phyloP scores from a whole-genome alignment of 108 stramenopile species.

The Skeletonema tropicum region DNA sequence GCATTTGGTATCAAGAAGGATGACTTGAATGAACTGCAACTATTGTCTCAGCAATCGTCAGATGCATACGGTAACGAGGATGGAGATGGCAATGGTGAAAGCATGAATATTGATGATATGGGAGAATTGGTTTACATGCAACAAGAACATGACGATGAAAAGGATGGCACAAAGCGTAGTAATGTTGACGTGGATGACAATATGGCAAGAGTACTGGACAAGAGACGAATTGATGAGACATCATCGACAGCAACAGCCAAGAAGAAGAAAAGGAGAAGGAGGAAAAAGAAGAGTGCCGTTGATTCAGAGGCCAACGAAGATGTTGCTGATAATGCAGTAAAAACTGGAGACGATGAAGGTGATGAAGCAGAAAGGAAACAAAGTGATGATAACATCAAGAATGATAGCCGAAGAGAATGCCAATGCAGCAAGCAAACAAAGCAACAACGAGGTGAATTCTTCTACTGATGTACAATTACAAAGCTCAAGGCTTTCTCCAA shows the following conservation, averaged over 20 bases:
- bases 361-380: neutral
- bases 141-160: neutral
- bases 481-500: neutral
- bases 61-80: neutral
- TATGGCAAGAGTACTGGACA: conserved; percentile 21
- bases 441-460: too few relatives aligned
- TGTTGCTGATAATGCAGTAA: neutral
- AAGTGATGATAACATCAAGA: conserved; percentile 3
- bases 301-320: neutral
- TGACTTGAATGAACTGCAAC: neutral
- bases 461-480: neutral
- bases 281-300: conserved; percentile 13
- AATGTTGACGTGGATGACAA: conserved; percentile 12
- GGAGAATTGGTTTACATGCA: conserved; percentile 28
- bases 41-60: neutral
- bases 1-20: conserved; percentile 12
- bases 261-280: conserved; percentile 4
- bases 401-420: conserved; percentile 9
- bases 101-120: conserved; percentile 24
- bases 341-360: neutral
- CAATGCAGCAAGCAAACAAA: neutral
- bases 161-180: neutral
- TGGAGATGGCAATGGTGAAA: conserved; percentile 16
- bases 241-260: neutral
- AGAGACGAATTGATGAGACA: neutral